phyloP scores from a whole-genome alignment of 805 yeast genomes.

The Priceomyces fermenticarens region DNA sequence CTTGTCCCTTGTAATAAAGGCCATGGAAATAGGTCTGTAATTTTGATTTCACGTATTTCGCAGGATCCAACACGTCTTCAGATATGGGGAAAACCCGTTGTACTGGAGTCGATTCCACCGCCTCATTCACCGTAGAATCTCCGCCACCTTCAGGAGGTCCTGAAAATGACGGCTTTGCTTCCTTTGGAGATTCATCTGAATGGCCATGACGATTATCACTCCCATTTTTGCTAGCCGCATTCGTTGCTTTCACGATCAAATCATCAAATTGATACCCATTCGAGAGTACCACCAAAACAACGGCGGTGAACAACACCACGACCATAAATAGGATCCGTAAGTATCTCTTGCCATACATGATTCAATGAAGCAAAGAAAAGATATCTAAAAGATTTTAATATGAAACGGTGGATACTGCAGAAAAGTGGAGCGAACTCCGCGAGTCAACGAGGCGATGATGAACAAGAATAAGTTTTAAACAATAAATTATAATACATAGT shows the following conservation, averaged over 20 bases:
- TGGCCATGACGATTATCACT: no score
- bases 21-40: constrained; percentile 1
- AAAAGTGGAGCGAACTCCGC: no score
- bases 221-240: background rate
- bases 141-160: no score
- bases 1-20: background rate
- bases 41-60: background rate
- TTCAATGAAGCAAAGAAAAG: background rate
- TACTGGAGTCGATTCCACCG: background rate
- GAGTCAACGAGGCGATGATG: no score
- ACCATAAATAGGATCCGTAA: constrained; percentile 9
- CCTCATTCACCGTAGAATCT: no score
- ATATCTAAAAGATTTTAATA: no score
- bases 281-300: constrained; percentile 5
- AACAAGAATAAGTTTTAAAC: no score
- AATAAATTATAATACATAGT: constrained; percentile 3
- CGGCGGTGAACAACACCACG: constrained; percentile 4
- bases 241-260: background rate
- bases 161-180: no score
- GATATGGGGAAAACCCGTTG: background rate
- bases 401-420: no score
- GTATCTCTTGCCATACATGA: constrained; percentile 10
- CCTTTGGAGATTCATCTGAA: no score
- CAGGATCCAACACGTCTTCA: background rate
- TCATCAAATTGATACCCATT: constrained; percentile 2